A percentile compares a stretch with the other conserved stretches of the same genome.
phyloP scores from a whole-genome alignment of 2,329 filamentous ascomycete species.

The Ophiosphaerella korrae region DNA sequence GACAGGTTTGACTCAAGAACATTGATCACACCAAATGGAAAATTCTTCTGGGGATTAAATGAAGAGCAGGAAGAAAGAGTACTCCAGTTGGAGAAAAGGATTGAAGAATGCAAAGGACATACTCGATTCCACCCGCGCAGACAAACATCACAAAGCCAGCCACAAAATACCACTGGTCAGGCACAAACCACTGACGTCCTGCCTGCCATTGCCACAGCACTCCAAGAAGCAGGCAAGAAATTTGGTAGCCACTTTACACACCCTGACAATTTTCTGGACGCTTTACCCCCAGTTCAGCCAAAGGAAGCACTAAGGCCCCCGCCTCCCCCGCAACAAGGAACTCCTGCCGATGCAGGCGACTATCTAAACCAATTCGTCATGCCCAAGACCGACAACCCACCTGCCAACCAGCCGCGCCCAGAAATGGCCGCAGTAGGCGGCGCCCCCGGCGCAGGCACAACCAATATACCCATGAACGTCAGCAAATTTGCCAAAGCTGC shows the following conservation, averaged over 20 bases:
- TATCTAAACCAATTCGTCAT: constrained; percentile 46
- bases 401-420: constrained; percentile 36
- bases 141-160: constrained; percentile 15
- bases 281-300: constrained; percentile 28
- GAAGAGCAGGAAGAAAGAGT: constrained; percentile 72
- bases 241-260: constrained; percentile 21
- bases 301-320: constrained; percentile 20
- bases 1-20: constrained; percentile 59
- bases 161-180: constrained; percentile 17
- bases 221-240: constrained; percentile 45
- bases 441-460: constrained; percentile 37
- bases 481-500: constrained; percentile 42
- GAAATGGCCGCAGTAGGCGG: constrained; percentile 46
- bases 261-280: no score
- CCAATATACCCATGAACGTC: constrained; percentile 35
- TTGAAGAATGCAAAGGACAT: constrained; percentile 36
- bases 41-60: constrained; percentile 74
- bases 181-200: constrained; percentile 36
- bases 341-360: constrained; percentile 39
- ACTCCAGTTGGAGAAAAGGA: constrained; percentile 66
- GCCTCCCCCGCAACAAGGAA: constrained; percentile 31
- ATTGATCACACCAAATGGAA: constrained; percentile 75
- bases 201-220: constrained; percentile 42
- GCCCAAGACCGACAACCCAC: constrained; percentile 41
- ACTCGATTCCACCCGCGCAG: constrained; percentile 40